Conservation (phyloP, 805 yeast genomes). For the Candida patagonica region DNA sequence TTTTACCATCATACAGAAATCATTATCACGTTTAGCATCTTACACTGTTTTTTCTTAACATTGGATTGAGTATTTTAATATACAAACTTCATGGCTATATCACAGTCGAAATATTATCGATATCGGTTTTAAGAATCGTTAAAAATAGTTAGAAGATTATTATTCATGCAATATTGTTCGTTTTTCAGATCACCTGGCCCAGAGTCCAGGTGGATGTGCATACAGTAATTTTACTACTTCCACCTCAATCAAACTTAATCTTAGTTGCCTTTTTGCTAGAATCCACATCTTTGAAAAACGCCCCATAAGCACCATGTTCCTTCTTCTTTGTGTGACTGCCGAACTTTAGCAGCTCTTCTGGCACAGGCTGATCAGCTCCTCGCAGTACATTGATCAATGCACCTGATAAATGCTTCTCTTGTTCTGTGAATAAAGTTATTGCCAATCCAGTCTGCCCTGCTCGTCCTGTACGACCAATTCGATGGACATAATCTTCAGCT, state of each 20-base stretch:
- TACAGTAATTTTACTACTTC: background rate
- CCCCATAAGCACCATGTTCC: constrained; percentile 96
- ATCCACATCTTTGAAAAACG: constrained; percentile 90
- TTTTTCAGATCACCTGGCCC: background rate
- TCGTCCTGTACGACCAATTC: constrained; percentile 97
- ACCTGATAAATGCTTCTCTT: constrained; percentile 92
- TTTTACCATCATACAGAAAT: no score
- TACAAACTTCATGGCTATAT: no score
- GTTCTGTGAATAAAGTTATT: constrained; percentile 91
- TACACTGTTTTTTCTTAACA: no score
- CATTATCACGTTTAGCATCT: no score
- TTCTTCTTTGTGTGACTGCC: constrained; percentile 98
- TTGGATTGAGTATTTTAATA: no score
- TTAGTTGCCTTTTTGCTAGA: constrained; percentile 74
- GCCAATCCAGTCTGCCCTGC: constrained; percentile 95
- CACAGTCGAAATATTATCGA: no score
- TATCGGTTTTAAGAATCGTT: no score
- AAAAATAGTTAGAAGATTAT: no score
- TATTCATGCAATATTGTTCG: no score
- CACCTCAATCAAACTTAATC: constrained; percentile 59
- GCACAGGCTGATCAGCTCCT: constrained; percentile 92
- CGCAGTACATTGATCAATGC: constrained; percentile 85
- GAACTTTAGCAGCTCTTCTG: constrained; percentile 86
- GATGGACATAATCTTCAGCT: constrained; percentile 92
- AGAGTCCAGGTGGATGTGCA: background rate